These are phyloP conservation scores for Didymella glomerata DNA, from an alignment of 2,329 filamentous ascomycete species.

Conservation along the genomic window DNA sequence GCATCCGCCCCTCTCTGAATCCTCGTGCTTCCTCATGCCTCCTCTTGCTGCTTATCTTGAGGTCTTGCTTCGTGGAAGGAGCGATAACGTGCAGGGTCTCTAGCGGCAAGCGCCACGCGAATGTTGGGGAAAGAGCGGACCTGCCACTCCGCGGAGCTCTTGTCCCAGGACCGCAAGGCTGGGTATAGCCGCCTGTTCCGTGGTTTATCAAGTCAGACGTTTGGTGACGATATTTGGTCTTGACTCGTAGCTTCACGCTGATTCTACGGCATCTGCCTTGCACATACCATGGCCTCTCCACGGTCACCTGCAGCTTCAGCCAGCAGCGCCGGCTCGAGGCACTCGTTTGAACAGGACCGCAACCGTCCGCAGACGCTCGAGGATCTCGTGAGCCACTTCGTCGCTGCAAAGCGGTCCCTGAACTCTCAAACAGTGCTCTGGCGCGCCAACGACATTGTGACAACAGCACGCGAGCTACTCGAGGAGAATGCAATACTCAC, in stretches of 20 bases:
- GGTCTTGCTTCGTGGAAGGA: slow-evolving; percentile 4
- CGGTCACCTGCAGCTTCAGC: slow-evolving; percentile 53
- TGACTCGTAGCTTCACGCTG: slow-evolving; percentile 4
- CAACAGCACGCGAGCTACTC: slow-evolving; percentile 74
- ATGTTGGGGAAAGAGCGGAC: slow-evolving; percentile 22
- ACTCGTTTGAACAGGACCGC: slow-evolving; percentile 34
- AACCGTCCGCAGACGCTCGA: slow-evolving; percentile 66
- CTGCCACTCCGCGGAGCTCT: slow-evolving; percentile 11
- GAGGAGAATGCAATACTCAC: slow-evolving; percentile 80
- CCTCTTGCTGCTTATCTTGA: slow-evolving; percentile 11
- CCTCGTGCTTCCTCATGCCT: background rate
- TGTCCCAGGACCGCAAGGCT: slow-evolving; percentile 9
- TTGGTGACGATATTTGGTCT: background rate
- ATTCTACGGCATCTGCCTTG: background rate
- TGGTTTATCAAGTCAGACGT: background rate
- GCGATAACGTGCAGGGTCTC: slow-evolving; percentile 12
- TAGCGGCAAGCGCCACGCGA: slow-evolving; percentile 19
- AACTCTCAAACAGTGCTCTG: slow-evolving; percentile 84
- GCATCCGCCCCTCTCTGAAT: background rate
- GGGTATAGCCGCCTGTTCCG: background rate
- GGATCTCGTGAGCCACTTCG: slow-evolving; percentile 81
- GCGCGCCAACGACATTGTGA: slow-evolving; percentile 86
- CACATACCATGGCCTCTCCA: slow-evolving; percentile 48
- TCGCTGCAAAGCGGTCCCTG: slow-evolving; percentile 86
- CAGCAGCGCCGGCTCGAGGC: slow-evolving; percentile 46